Evolutionary conservation across 805 yeast species (phyloP), one percentile per base, ranked within the genome.

Genomic region (Alloascoidea hylecoeti): DNA sequence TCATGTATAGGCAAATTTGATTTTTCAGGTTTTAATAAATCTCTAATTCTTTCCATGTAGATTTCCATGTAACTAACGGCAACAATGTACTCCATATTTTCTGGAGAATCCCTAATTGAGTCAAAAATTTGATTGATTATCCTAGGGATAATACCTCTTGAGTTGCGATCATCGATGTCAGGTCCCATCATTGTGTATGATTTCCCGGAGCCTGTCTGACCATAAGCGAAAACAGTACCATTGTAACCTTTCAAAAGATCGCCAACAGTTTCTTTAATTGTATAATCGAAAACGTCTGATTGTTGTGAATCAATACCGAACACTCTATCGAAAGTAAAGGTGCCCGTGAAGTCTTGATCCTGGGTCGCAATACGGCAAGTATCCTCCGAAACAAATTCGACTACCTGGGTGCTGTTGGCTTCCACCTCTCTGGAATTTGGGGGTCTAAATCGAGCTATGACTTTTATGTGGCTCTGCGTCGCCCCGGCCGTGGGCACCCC

Each of bases 161-260:
- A 54, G 14, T 60, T 58, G n/a, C 56, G 55, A 27, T 53, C 57
- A 32, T 47, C 54, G 2, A 62, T 49, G n/a, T 57, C 53, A 1
- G 64, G 49, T 1, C 92, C 92, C 69, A 78, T 70, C 85, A 82
- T 76, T 2, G 89, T 76, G 49, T 70, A 71, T 0, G 88, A 70
- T 53, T 81, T 81, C 4, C 92, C 92, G 1, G 85, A 66, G 0
- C 85, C 83, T 0, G 83, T 74, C 48, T 78, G 89, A 5, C 94
- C 94, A 54, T 80, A 83, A 0, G 88, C 82, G 28, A 82, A 56
- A 0, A 83, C 72, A 0, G 89, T 72, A 15, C 86, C 83, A 51
- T 82, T 81, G 49, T 75, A 78, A 0, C 96, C 96, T 19, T 66
- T 63, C 41, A 79, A 66, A 18, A 83, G 63, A 43, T 80, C 89